Base-by-base conservation (phyloP, 495 filamentous ascomycete genomes). In the Podospora fimiseda region DNA sequence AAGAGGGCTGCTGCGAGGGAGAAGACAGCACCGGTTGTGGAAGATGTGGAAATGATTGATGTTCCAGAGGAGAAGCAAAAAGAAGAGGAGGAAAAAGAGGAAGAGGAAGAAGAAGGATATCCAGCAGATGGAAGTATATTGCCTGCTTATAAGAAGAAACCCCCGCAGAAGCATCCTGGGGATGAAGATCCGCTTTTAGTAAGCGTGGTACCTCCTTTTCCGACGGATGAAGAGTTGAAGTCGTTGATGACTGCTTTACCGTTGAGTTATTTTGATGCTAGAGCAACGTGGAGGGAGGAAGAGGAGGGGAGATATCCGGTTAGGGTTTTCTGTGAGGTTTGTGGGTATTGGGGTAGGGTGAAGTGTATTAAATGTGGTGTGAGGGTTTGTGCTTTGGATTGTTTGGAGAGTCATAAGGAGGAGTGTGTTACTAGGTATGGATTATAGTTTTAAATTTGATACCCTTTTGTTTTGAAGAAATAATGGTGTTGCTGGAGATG, bases 261-360 rank as follows among this genome's bases (percentile, higher is more conserved):
- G 18, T 69, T 96, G 23, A 82, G 79, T n/a, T 95, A 95, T 65
- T 78, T 81, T 47, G 88, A 86, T 23, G 84, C 90, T 21, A 75
- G 86, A n/a, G 83, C 79, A 0, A 73, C 70, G 9, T 80, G 81
- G 51, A 59, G 41, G 7, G 66, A 58, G 8, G 67, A 62, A 37
- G 59, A 70, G 48, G 52, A 55, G 53, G 46, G 42, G 14, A 24
- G 52, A 49, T 82, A 80, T 46, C 82, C 88, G n/a, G 70, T 75
- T 48, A 74, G 89, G 47, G 63, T 66, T 21, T 96, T 96, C 62
- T 96, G 90, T 70, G 88, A 86, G 61, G 84, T 91, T 47, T 96
- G 90, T 69, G 90, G 90, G 24, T 95, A 93, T 67, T 96, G 91
- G 90, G 90, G 90, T 1, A 78, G 86, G 57, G 86, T 90, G 23